These are phyloP conservation scores for Tephrocybe sp. DNA, from an alignment of 768 basidiomycete genomes.

Conservation along the genomic window DNA sequence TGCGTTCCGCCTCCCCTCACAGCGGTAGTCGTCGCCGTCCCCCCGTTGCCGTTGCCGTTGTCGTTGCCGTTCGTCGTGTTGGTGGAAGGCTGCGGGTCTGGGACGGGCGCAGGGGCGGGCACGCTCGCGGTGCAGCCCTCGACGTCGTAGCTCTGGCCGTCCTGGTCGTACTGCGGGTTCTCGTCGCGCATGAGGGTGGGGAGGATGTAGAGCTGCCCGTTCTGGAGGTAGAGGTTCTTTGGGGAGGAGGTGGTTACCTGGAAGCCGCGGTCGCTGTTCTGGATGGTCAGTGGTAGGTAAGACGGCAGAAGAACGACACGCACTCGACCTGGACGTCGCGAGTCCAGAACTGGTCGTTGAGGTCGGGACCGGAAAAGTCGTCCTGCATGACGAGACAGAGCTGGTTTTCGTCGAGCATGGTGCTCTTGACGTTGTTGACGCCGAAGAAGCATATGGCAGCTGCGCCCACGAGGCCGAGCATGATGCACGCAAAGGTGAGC, in stretches of 20 bases:
- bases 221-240: slow-evolving; percentile 65
- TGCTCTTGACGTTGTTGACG: slow-evolving; percentile 36
- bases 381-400: slow-evolving; percentile 72
- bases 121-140: slow-evolving; percentile 55
- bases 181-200: slow-evolving; percentile 76
- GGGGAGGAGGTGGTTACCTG: slow-evolving; percentile 68
- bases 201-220: slow-evolving; percentile 74
- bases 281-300: neutral
- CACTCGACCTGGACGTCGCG: slow-evolving; percentile 70
- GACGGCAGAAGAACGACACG: slow-evolving; percentile 17
- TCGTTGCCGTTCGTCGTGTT: neutral
- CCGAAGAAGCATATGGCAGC: slow-evolving; percentile 57
- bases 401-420: slow-evolving; percentile 39
- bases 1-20: slow-evolving; percentile 7
- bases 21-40: slow-evolving; percentile 24
- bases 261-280: slow-evolving; percentile 64
- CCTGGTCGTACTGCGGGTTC: slow-evolving; percentile 43
- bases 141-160: slow-evolving; percentile 67
- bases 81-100: neutral
- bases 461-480: slow-evolving; percentile 55
- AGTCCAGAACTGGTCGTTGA: slow-evolving; percentile 58
- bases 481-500: slow-evolving; percentile 52
- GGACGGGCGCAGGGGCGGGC: neutral
- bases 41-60: neutral
- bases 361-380: slow-evolving; percentile 48